A percentile compares a stretch with the other conserved stretches of the same genome.
phyloP scores from a whole-genome alignment of 2,329 filamentous ascomycete genomes.

The Beauveria asiatica region DNA sequence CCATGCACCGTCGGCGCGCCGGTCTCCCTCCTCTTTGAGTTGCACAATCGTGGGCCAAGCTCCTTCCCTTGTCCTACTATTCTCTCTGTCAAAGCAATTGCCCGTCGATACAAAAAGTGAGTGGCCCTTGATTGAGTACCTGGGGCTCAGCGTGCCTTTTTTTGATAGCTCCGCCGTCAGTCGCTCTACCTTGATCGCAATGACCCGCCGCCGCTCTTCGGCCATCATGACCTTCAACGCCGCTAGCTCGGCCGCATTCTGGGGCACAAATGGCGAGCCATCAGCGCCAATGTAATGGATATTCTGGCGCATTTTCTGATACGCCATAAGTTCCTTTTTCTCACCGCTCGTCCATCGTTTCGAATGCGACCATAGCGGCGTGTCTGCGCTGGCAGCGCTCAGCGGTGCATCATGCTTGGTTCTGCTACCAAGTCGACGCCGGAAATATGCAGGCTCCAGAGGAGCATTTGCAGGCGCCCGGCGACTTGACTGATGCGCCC shows the following conservation, averaged over 20 bases:
- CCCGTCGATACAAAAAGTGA: not conserved
- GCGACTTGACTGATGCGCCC: not conserved
- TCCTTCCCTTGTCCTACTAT: not conserved
- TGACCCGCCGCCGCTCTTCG: constrained; percentile 3
- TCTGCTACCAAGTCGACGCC: not conserved
- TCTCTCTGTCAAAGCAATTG: not conserved
- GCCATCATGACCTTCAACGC: not conserved
- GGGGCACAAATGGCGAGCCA: constrained; percentile 16
- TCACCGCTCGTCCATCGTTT: constrained; percentile 13
- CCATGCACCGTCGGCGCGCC: not conserved
- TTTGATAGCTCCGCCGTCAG: not conserved
- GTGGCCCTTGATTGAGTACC: not conserved
- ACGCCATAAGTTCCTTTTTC: constrained; percentile 12
- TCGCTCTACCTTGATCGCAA: constrained; percentile 4
- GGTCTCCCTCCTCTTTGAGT: constrained; percentile 8
- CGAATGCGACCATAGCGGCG: constrained; percentile 10
- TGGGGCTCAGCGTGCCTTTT: not conserved
- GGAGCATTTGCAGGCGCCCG: not conserved
- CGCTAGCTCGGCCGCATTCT: constrained; percentile 11
- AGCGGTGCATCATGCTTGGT: not conserved
- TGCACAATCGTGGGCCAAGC: constrained; percentile 5
- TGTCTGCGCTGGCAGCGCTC: not conserved
- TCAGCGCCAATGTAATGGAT: constrained; percentile 12
- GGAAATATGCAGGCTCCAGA: not conserved
- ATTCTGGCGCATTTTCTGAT: constrained; percentile 14